Conservation (phyloP, 345 rosid species). For the Combretum micranthum region DNA sequence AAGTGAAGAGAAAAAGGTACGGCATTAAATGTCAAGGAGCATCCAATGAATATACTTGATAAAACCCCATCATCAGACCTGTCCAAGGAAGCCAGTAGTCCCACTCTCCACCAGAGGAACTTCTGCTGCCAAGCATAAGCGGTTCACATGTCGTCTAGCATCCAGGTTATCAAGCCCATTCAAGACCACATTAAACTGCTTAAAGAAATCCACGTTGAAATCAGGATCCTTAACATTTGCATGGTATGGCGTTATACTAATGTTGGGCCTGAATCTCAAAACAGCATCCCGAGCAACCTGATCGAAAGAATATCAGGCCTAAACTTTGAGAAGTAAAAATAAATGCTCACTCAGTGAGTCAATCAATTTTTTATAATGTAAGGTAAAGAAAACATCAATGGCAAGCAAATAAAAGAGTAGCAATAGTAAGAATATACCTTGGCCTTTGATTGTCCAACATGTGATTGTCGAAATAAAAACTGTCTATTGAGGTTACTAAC, state of each 20-base stretch:
- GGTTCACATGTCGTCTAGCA: conserved; percentile 95
- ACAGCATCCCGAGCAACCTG: conserved; percentile 99
- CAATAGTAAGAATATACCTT: conserved; percentile 37
- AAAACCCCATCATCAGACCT: conserved; percentile 36
- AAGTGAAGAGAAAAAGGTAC: background rate
- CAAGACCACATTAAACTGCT: conserved; percentile 86
- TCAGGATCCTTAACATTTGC: conserved; percentile 77
- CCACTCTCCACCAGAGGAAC: conserved; percentile 99
- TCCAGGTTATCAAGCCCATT: conserved; percentile 98
- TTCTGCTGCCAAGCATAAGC: conserved; percentile 95
- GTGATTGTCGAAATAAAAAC: conserved; percentile 81
- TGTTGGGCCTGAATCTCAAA: conserved; percentile 81
- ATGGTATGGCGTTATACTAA: conserved; percentile 79
- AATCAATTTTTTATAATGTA: background rate
- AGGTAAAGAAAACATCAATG: background rate
- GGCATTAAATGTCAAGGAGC: background rate
- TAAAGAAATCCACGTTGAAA: conserved; percentile 88
- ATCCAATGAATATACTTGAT: background rate
- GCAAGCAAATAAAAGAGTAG: background rate
- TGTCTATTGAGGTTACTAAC: conserved; percentile 98
- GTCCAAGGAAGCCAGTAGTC: conserved; percentile 97
- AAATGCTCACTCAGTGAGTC: background rate
- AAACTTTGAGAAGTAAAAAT: background rate
- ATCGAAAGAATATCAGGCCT: conserved; percentile 9
- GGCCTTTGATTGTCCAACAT: conserved; percentile 98